Percentiles rank a stretch among this genome's conserved stretches.
Evolutionary conservation across 371 early-diverging fungal genomes (phyloP).

Genomic region (Funneliformis caledonium): DNA sequence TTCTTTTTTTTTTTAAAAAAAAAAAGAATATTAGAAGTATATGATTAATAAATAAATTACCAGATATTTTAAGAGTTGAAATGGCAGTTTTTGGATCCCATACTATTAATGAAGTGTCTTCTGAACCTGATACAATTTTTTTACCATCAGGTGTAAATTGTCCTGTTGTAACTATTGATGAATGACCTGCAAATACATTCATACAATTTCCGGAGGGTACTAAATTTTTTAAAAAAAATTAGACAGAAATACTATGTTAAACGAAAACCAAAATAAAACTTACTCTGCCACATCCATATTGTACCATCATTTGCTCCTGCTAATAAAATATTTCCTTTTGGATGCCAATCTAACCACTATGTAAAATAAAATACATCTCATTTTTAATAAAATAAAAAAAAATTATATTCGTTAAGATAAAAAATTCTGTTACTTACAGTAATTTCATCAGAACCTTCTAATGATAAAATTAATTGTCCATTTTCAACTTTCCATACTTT

Average conservation of each 20-base stretch:
- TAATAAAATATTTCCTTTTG: conserved; percentile 87
- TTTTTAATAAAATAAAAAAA: no score
- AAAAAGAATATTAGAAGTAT: no score
- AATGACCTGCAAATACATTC: conserved; percentile 92
- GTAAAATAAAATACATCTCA: not conserved
- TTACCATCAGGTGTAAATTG: conserved; percentile 91
- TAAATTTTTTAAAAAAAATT: conserved; percentile 2
- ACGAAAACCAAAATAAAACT: conserved; percentile 33
- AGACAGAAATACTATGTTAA: not conserved
- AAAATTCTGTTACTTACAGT: conserved; percentile 55
- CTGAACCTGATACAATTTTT: conserved; percentile 83
- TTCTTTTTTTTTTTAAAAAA: no score
- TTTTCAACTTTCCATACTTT: conserved; percentile 77
- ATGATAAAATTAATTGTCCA: conserved; percentile 62
- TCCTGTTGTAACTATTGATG: conserved; percentile 84
- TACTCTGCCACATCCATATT: conserved; percentile 94
- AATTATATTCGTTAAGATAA: no score
- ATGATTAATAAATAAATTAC: not conserved
- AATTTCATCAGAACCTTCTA: conserved; percentile 94
- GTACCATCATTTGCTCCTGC: conserved; percentile 89
- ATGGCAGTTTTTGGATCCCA: conserved; percentile 94
- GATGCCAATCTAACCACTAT: conserved; percentile 96
- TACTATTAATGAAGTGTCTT: conserved; percentile 81
- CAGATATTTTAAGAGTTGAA: conserved; percentile 51
- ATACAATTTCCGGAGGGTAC: conserved; percentile 88